Evolutionary conservation across 2,329 filamentous ascomycete genomes (phyloP), one percentile per base, ranked within the genome.

Genomic region (Aspergillus phoenicis): DNA sequence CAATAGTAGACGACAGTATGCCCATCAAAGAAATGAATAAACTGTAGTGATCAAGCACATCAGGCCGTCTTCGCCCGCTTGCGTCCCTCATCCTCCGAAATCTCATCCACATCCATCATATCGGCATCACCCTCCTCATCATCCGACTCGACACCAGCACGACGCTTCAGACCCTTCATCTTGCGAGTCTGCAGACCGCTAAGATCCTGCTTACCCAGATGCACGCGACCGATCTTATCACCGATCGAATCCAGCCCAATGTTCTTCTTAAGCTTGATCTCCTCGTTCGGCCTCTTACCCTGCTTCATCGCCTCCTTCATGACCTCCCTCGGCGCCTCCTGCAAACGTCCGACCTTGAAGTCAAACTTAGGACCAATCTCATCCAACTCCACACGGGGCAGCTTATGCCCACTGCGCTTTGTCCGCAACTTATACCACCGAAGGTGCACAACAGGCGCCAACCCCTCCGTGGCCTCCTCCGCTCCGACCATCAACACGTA

Each of bases 131-230:
- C 81, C 4, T 80, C 82, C 55, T 84, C 86, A 24, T 81, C 82
- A 45, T 83, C 84, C 54, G 80, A 81, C 55, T 84, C 83, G 24
- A 86, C 79, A 64, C 88, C 88, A 58, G 91, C 86, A 66, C 85
- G 87, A 67, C 95, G 85, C 86, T 98, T 99, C 68, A 99, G 79
- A 68, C 93, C 95, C 87, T 99, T 99, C 93, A 99, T 98, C 87
- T 99, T 99, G 74, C 95, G 89, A 57, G 93, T 96, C 83, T 99
- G 95, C 78, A 99, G 78, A 70, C 90, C 86, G 73, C 83, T 84
- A 61, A 99, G 84, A 80, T 99, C 93, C 80, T 97, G 93, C 81
- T 89, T 92, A 72, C 91, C 92, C 62, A 96, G 79, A 77, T 99
- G 95, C 65, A 99, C 90, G 69, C 93, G 89, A 65, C 94, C 95